A percentile compares a stretch with the other conserved stretches of the same genome.
Conservation (phyloP, 2,329 filamentous ascomycete genomes). For the Xylaria multiplex region DNA sequence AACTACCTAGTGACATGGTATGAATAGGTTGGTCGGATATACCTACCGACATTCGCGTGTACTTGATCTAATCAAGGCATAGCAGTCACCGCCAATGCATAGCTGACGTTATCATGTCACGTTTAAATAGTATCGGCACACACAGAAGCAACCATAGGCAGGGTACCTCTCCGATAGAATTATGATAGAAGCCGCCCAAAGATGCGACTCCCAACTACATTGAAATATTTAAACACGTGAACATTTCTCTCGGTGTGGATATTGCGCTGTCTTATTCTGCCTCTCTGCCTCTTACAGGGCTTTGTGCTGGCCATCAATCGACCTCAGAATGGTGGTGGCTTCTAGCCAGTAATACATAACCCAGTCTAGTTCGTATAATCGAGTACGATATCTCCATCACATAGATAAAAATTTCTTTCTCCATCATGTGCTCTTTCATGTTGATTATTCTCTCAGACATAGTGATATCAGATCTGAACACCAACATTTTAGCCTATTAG, state of each 20-base stretch:
- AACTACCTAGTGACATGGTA: neutral
- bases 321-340: constrained; percentile 35
- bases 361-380: too few relatives aligned
- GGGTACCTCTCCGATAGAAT: constrained; percentile 34
- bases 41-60: constrained; percentile 17
- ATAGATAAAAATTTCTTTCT: too few relatives aligned
- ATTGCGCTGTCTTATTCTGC: constrained; percentile 32
- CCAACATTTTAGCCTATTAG: too few relatives aligned
- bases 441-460: too few relatives aligned
- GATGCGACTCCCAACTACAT: constrained; percentile 32
- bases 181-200: constrained; percentile 39
- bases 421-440: too few relatives aligned
- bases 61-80: constrained; percentile 26
- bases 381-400: too few relatives aligned
- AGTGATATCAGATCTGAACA: too few relatives aligned
- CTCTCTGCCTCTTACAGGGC: constrained; percentile 32
- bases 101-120: constrained; percentile 29
- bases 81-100: constrained; percentile 25
- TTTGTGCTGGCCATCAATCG: constrained; percentile 36
- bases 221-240: constrained; percentile 23
- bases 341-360: too few relatives aligned
- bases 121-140: constrained; percentile 14
- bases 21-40: constrained; percentile 21
- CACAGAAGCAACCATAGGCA: constrained; percentile 22
- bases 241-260: constrained; percentile 23